Base-by-base conservation (phyloP, 192 early-diverging fungal genomes). In the Coemansia sp. region DNA sequence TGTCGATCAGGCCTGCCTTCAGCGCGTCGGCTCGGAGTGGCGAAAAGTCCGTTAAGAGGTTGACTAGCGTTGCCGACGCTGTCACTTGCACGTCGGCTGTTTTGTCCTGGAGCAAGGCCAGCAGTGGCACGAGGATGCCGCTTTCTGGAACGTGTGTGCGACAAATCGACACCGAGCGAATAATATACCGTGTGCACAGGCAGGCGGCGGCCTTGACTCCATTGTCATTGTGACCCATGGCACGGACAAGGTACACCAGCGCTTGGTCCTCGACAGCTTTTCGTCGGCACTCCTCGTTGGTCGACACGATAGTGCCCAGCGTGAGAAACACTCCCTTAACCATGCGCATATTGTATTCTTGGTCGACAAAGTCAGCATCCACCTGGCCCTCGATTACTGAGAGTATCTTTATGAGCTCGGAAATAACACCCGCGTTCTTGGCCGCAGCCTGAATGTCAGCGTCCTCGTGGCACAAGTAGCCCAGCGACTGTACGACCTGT, bases 381-480 rank as follows among this genome's bases (percentile, higher is more conserved):
- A 47, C 76, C 62, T 63, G 58, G 53, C 39, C 40, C 64, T 78
- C 76, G 43, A 74, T 78, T 8, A 72, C 70, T 2, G 69, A 43
- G 39, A 78, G 70, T 20, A 78, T 72, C 47, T 29, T 38, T 13
- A 75, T 52, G 50, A 83, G 55, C 29, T 71, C 81, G 1, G 57
- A 44, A 20, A 78, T 72, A 9, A 70, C 81, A n/a, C 81, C 81
- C 4, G 76, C 76, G 39, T 68, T 69, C 52, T 69, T 74, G 13
- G 81, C 81, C 9, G 76, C 81, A 44, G 64, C 61, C 73, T 83
- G 81, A 2, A 75, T 78, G 10, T 83, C 81, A 9, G 73, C 72
- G 58, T 83, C 81, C 70, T 83, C 81, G 61, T 83, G 81, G 65
- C 81, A 83, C 64, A 83, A 43, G 67, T 83, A 83, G 7, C 73